Evolutionary conservation across 495 filamentous ascomycete species (phyloP).

Genomic region (Xylaria flabelliformis): DNA sequence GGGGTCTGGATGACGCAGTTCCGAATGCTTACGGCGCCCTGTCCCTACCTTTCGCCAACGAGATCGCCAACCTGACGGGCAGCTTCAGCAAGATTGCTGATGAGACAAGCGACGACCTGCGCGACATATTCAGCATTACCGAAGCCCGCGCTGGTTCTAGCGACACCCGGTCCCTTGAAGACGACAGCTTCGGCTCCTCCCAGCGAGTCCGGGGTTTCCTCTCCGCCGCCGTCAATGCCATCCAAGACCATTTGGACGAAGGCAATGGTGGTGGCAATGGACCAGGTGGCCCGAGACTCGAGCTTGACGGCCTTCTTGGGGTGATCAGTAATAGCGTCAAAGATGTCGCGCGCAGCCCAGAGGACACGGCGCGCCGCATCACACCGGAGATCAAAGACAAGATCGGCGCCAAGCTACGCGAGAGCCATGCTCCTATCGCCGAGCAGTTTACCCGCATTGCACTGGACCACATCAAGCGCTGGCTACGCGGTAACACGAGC

Average conservation of each 20-base stretch:
- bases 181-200: slow-evolving; percentile 27
- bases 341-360: slow-evolving; percentile 41
- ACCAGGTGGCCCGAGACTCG: slow-evolving; percentile 32
- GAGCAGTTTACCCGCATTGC: slow-evolving; percentile 47
- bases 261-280: slow-evolving; percentile 12
- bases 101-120: slow-evolving; percentile 41
- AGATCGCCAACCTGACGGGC: slow-evolving; percentile 41
- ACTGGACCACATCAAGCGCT: slow-evolving; percentile 44
- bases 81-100: slow-evolving; percentile 37
- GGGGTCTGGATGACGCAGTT: slow-evolving; percentile 32
- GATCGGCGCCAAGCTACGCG: slow-evolving; percentile 37
- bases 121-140: slow-evolving; percentile 44
- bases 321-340: slow-evolving; percentile 44
- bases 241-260: slow-evolving; percentile 38
- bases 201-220: slow-evolving; percentile 29
- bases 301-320: slow-evolving; percentile 44
- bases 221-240: slow-evolving; percentile 41
- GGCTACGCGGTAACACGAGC: slow-evolving; percentile 45
- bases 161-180: slow-evolving; percentile 3
- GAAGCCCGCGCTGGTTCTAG: slow-evolving; percentile 23
- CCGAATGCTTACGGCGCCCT: slow-evolving; percentile 42
- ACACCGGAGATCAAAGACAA: slow-evolving; percentile 46
- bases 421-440: slow-evolving; percentile 42
- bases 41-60: slow-evolving; percentile 45
- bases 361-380: slow-evolving; percentile 45